Base-by-base conservation (phyloP, 2,329 filamentous ascomycete genomes). In the Graphiopsis chlorocephala region DNA sequence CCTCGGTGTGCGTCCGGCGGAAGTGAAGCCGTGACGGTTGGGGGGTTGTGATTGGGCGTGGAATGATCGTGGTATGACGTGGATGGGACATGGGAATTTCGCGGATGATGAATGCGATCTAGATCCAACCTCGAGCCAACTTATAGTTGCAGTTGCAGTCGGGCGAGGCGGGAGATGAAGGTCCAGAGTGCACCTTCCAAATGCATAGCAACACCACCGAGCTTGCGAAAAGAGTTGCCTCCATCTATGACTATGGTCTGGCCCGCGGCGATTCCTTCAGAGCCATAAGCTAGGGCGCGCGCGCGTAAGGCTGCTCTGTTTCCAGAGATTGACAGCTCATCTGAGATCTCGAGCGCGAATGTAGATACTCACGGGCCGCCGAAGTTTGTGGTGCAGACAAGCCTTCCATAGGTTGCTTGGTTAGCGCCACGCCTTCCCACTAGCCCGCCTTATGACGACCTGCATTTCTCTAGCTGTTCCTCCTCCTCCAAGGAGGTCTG, bases 401-500 rank as follows among this genome's bases (percentile, higher is more conserved):
- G 50, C 50, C 50, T 53, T 52, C 25, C 26, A 28, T 20, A n/a
- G 29, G 48, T 8, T 28, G 50, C 50, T 53, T 53, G 50, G 17
- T 31, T 31, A 53, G 50, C 50, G 50, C 50, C 50, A 53, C 28
- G 10, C 6, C 26, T 31, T 29, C 17, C 50, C 26, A 29, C 50
- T 53, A 53, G 50, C 26, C 12, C 50, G 50, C 50, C 50, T 31
- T 53, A 53, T 53, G 50, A 53, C 50, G 48, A 53, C 50, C 50
- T 53, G 25, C 50, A 53, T 53, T 20, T 53, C 23, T 53, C 50
- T 53, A n/a, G 50, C 50, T 53, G 50, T n/a, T 12, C 38, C 20
- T 12, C 38, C 20, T 12, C 38, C 38, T 45, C 8, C 5, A 23
- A 12, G 38, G 6, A 42, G 17, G 38, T n/a, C 6, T 11, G 38